Percentiles rank a stretch among this genome's conserved stretches.
Evolutionary conservation across 2,329 filamentous ascomycete genomes (phyloP).

Genomic region (Aspergillus sp.): DNA sequence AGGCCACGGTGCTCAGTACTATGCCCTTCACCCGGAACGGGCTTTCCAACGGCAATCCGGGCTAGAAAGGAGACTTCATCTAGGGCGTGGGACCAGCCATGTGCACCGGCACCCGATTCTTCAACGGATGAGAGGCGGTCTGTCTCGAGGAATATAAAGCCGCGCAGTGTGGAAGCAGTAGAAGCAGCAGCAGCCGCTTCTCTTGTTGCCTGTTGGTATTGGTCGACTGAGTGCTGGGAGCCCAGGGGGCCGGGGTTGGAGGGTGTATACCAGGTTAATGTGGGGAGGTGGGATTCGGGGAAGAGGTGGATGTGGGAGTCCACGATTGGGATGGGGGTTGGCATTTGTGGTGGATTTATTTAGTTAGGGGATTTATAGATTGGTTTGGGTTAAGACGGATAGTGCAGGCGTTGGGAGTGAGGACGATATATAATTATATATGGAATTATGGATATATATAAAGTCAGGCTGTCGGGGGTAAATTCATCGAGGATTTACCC

Average conservation of each 20-base stretch:
- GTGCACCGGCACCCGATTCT: slow-evolving; percentile 34
- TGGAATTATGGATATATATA: background rate
- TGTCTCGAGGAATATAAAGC: slow-evolving; percentile 81
- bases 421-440: background rate
- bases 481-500: slow-evolving; percentile 3
- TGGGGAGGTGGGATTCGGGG: slow-evolving; percentile 64
- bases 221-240: slow-evolving; percentile 62
- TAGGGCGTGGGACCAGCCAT: slow-evolving; percentile 67
- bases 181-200: slow-evolving; percentile 14
- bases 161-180: slow-evolving; percentile 50
- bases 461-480: slow-evolving; percentile 4
- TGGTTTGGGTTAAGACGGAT: too few species aligned
- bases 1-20: slow-evolving; percentile 50
- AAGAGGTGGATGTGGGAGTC: slow-evolving; percentile 93
- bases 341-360: background rate
- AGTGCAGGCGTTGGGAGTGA: too few species aligned
- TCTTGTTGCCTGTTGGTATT: slow-evolving; percentile 57
- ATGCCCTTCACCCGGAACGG: slow-evolving; percentile 60
- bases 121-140: slow-evolving; percentile 67
- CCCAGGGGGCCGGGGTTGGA: slow-evolving; percentile 60
- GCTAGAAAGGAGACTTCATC: slow-evolving; percentile 70
- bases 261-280: slow-evolving; percentile 68
- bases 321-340: slow-evolving; percentile 58
- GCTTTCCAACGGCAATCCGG: slow-evolving; percentile 63
- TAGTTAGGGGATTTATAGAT: background rate